Evolutionary conservation across 176 grass and related monocot genomes (phyloP).

Genomic region (Bothriochloa decipiens): DNA sequence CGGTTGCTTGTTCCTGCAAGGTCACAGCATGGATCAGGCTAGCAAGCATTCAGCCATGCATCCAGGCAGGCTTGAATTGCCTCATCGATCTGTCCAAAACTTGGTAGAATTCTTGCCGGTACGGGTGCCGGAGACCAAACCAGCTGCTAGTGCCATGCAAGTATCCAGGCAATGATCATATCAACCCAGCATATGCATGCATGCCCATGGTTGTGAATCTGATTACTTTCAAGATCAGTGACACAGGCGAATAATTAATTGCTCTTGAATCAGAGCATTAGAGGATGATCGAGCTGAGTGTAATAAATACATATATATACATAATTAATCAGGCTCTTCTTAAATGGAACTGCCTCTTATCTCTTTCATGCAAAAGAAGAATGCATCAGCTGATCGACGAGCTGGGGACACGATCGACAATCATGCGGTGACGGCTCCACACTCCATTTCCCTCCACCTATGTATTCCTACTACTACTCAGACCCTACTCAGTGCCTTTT

Average conservation of each 20-base stretch:
- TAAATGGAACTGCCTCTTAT: constrained; percentile 36
- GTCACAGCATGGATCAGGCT: constrained; percentile 8
- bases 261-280: neutral
- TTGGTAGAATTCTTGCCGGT: constrained; percentile 26
- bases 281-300: neutral
- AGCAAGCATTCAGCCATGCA: neutral
- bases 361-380: constrained; percentile 36
- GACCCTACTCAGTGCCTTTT: constrained; percentile 29
- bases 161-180: neutral
- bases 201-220: neutral
- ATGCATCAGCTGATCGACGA: neutral
- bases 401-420: constrained; percentile 3
- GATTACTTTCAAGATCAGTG: neutral
- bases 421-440: constrained; percentile 47
- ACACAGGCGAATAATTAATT: constrained; percentile 22
- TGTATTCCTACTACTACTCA: neutral
- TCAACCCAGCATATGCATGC: neutral
- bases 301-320: neutral
- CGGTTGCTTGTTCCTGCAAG: constrained; percentile 15
- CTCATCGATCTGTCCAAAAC: neutral
- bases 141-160: neutral
- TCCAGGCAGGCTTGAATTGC: neutral
- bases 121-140: constrained; percentile 1
- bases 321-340: constrained; percentile 25
- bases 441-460: constrained; percentile 47